Base-by-base conservation (phyloP, 202 grass and related monocot species). In the Schoenoplectus tabernaemontani region DNA sequence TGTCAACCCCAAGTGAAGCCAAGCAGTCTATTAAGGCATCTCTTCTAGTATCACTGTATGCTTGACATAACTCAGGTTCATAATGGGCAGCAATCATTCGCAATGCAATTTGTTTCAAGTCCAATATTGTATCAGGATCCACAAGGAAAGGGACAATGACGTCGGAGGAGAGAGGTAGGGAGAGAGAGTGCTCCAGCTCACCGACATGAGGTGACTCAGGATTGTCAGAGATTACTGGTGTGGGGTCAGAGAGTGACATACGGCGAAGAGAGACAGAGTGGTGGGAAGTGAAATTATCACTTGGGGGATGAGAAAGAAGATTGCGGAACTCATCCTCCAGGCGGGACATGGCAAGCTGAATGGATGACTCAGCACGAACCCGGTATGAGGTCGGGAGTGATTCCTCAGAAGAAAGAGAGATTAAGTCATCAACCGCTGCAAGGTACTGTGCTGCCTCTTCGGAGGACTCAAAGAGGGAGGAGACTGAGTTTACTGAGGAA, bases 241-340 rank as follows among this genome's bases (percentile, higher is more conserved):
- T 54, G 6, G 86, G 87, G 1, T 89, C 83, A 56, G 93, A 88
- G 53, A 96, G 90, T 7, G 93, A 85, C 71, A 92, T 83, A 1
- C 93, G 87, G 47, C 93, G 90, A 65, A 96, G 81, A 81, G 90
- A 87, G 8, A 88, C 92, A 12, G 83, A 83, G 43, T 90, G 87
- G 71, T 87, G 85, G 53, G 89, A 84, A 0, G 82, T 83, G 10
- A 66, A 59, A 20, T 77, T 26, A 64, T 80, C 78, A 3, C 26
- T 46, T 34, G 78, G 6, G 11, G 78, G 15, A 38, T 22, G 90
- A 83, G 90, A 71, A 63, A 99, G 87, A 67, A 99, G 76, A 81
- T 96, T 82, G 39, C 90, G 86, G 85, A 99, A 99, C 82, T 99
- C 96, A 39, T 96, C 92, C 88, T 99, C 87, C 32, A 99, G 85